Conservation (phyloP, 1,139 yeast genomes). For the Hyphopichia khmerensis region DNA sequence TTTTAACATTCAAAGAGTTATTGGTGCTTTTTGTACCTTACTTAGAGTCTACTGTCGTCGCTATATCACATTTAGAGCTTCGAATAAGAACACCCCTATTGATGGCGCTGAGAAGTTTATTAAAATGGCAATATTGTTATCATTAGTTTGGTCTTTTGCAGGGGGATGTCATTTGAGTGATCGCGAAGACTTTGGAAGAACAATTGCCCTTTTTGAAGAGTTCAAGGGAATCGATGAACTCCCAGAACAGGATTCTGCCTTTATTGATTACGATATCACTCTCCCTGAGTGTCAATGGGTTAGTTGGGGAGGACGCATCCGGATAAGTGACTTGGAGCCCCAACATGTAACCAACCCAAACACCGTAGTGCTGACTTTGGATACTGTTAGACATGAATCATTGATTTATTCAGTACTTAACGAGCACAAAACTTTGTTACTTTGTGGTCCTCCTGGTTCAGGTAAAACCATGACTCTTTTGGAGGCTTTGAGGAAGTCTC, state of each 20-base stretch:
- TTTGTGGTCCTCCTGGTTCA: conserved; percentile 98
- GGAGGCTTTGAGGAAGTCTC: conserved; percentile 61
- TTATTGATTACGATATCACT: conserved; percentile 48
- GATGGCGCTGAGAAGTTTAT: conserved; percentile 30
- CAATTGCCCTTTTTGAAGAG: conserved; percentile 21
- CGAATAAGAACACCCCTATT: conserved; percentile 11
- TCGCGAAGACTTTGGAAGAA: conserved; percentile 38
- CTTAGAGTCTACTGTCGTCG: conserved; percentile 25
- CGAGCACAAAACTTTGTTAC: conserved; percentile 60
- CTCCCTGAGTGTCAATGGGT: conserved; percentile 52
- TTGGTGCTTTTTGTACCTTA: conserved; percentile 35
- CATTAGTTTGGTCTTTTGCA: conserved; percentile 67
- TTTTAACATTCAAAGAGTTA: conserved; percentile 34
- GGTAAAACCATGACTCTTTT: conserved; percentile 93
- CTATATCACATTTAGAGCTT: conserved; percentile 11
- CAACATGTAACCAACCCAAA: conserved; percentile 64
- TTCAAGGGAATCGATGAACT: conserved; percentile 13
- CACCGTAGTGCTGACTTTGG: conserved; percentile 74
- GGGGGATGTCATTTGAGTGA: conserved; percentile 53
- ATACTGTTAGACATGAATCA: conserved; percentile 68
- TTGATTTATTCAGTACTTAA: conserved; percentile 57
- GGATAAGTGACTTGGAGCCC: conserved; percentile 53
- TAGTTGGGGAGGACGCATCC: conserved; percentile 46
- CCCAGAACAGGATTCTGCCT: conserved; percentile 8
- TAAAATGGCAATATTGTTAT: conserved; percentile 37